These are phyloP conservation scores for Coemansia sp. DNA, from an alignment of 192 early-diverging fungal species.

Conservation along the genomic window DNA sequence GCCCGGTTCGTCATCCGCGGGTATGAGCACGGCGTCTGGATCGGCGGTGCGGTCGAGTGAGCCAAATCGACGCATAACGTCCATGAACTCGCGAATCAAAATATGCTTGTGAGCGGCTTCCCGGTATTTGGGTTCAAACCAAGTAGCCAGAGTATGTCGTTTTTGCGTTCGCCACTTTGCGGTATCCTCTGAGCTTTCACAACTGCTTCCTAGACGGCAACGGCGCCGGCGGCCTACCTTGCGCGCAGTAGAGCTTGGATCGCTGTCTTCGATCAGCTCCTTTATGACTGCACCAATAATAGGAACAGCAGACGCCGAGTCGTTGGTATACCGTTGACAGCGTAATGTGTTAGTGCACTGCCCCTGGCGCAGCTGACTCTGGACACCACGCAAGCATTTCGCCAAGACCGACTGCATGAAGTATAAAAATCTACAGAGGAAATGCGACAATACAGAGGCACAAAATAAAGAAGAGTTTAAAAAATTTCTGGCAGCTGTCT, in stretches of 20 bases:
- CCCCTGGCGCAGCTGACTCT: not conserved
- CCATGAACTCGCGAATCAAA: conserved; percentile 36
- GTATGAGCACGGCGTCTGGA: not conserved
- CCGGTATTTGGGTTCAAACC: not conserved
- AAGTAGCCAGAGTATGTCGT: not conserved
- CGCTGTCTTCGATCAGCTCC: not conserved
- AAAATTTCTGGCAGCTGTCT: not conserved
- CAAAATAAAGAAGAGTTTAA: not conserved
- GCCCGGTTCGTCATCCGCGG: not conserved
- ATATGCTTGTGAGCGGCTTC: conserved; percentile 16
- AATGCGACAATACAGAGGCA: not conserved
- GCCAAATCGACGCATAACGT: conserved; percentile 19
- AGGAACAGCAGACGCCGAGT: not conserved
- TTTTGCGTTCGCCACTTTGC: not conserved
- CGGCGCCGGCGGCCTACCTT: not conserved
- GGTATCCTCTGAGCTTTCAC: conserved; percentile 2
- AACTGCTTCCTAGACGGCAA: not conserved
- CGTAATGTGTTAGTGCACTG: not conserved
- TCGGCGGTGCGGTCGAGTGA: not conserved
- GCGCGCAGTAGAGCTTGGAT: conserved; percentile 2
- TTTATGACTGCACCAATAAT: not conserved
- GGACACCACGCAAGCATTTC: conserved; percentile 2
- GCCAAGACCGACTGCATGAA: conserved; percentile 11
- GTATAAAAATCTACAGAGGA: not conserved
- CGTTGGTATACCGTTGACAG: not conserved